Percentiles rank a stretch among this genome's conserved stretches.
These are phyloP conservation scores for Talaromyces liani DNA, from an alignment of 495 filamentous ascomycete species.

Conservation along the genomic window DNA sequence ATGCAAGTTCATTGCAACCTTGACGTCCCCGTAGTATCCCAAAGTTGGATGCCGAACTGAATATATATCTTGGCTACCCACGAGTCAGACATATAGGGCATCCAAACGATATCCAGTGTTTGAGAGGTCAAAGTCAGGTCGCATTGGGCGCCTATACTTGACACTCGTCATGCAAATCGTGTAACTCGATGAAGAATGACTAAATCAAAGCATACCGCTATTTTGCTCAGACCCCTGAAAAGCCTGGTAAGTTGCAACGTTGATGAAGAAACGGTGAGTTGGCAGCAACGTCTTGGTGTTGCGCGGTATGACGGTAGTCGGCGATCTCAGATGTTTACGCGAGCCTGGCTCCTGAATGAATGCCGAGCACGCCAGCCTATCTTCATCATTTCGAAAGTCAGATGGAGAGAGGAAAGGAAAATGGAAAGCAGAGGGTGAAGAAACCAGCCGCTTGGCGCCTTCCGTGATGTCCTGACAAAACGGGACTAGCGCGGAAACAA, in stretches of 20 bases:
- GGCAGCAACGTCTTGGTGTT: not conserved
- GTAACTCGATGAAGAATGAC: not conserved
- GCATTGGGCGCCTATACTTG: conserved; percentile 4
- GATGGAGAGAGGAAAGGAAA: not conserved
- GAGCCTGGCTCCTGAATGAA: not conserved
- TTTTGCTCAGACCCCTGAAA: not conserved
- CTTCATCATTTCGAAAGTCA: not conserved
- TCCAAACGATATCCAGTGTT: not conserved
- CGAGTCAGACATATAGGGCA: not conserved
- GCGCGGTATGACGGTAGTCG: not conserved
- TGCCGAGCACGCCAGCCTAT: not conserved
- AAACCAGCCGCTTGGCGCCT: not conserved
- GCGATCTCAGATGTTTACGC: not conserved
- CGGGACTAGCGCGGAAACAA: conserved; percentile 1
- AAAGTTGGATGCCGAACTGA: not conserved
- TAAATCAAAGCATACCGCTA: not conserved
- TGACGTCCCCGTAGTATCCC: not conserved
- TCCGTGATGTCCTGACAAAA: not conserved
- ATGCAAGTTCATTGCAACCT: not conserved
- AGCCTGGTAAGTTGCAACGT: not conserved
- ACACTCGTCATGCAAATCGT: not conserved
- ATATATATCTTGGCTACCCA: not conserved
- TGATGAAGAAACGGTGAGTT: not conserved
- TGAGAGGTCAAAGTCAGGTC: not conserved
- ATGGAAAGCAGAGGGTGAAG: not conserved